Base-by-base conservation (phyloP, 805 yeast genomes). In the Saturnispora quitensis region DNA sequence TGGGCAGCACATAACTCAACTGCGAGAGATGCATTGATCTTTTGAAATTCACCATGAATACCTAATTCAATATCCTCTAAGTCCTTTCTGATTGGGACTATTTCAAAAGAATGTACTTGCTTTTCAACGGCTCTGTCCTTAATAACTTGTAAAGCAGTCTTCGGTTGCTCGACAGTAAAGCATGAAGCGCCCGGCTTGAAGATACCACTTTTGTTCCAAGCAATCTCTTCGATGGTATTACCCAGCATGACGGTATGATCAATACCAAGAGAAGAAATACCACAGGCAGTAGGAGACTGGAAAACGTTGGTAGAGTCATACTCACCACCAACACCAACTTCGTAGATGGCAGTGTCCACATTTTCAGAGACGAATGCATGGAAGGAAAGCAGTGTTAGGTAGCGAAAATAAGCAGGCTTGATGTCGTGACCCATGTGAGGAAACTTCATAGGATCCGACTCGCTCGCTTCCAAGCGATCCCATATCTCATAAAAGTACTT, bases 261-360 rank as follows among this genome's bases (percentile, higher is more conserved):
- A 43, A 93, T 84, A 0, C 98, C 99, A 54, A 93, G 69, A 5
- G 91, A 77, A 2, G 93, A 72, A 17, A 93, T 84, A 38, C 95
- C 99, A 45, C 96, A 83, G 1, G 82, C 90, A 0, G 86, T 77
- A 18, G 99, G 98, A 43, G 73, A 70, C 43, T 75, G 80, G 47
- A 93, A 78, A 2, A 93, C 77, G 64, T 93, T 93, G 12, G 99
- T 93, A n/a, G 97, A 88, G 67, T 93, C 99, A 62, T 81, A 89
- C 63, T 87, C 95, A 6, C 99, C 99, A 28, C 99, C 99, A 46
- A 93, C 96, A 22, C 99, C 99, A 31, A 95, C 99, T 66, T 93
- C 99, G 63, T 87, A 89, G 38, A 93, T 84, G 12, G 98, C 97
- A 35, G 96, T 79, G 62, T 89, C 86, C n/a, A 93, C 90, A 2